phyloP scores from a whole-genome alignment of 2,329 filamentous ascomycete species.

The Lojkania enalia region DNA sequence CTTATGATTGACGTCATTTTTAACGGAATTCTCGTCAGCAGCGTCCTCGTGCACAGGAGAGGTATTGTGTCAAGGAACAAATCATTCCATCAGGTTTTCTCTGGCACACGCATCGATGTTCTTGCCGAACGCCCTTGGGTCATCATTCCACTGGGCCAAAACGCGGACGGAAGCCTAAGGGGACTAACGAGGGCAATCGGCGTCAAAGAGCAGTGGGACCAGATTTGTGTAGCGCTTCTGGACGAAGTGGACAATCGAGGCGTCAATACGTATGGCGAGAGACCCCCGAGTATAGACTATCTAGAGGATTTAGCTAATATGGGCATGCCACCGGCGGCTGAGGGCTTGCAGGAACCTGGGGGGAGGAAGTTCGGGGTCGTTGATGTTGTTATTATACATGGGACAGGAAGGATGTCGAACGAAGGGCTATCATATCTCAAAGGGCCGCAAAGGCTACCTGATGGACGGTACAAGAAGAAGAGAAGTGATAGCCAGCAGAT shows the following conservation, averaged over 20 bases:
- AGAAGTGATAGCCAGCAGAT: no score
- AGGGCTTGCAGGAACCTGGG: constrained; percentile 33
- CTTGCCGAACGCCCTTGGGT: constrained; percentile 52
- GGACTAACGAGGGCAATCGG: constrained; percentile 1
- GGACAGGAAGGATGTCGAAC: constrained; percentile 31
- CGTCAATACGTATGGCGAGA: constrained; percentile 32
- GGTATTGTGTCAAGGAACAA: no score
- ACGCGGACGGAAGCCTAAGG: constrained; percentile 24
- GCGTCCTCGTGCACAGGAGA: constrained; percentile 20
- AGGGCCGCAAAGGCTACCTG: constrained; percentile 26
- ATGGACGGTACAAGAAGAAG: constrained; percentile 22
- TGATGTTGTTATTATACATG: constrained; percentile 43
- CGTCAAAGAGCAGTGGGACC: constrained; percentile 38
- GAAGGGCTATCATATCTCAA: constrained; percentile 26
- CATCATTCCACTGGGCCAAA: constrained; percentile 35
- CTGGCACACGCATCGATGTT: constrained; percentile 45
- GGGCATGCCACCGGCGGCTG: constrained; percentile 41
- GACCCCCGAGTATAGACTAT: constrained; percentile 44
- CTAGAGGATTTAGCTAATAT: constrained; percentile 44
- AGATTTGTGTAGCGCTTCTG: constrained; percentile 33
- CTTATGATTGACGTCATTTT: constrained; percentile 54
- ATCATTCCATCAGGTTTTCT: constrained; percentile 35
- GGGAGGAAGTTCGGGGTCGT: constrained; percentile 41
- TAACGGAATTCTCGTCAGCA: constrained; percentile 50
- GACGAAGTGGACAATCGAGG: constrained; percentile 43